A percentile compares a stretch with the other conserved stretches of the same genome.
phyloP scores from a whole-genome alignment of 306 rosid species.

The Corylus avellana region DNA sequence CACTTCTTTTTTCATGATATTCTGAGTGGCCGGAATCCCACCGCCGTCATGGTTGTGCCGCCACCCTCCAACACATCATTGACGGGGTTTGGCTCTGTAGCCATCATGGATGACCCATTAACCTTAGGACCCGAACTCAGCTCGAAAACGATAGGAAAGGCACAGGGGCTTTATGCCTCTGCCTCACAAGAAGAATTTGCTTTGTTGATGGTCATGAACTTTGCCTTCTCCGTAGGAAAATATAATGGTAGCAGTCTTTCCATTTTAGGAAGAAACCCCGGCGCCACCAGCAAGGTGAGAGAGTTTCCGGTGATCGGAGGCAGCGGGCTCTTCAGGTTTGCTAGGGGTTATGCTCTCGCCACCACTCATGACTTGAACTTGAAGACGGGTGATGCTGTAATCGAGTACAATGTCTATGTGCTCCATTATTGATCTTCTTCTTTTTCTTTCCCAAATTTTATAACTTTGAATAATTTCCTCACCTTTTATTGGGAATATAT shows the following conservation, averaged over 20 bases:
- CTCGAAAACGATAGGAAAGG: constrained; percentile 45
- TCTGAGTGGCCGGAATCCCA: constrained; percentile 39
- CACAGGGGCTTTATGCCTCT: constrained; percentile 26
- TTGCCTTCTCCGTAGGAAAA: constrained; percentile 13
- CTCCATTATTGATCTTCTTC: not conserved
- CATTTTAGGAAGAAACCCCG: constrained; percentile 20
- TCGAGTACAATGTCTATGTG: constrained; percentile 29
- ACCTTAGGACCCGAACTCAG: constrained; percentile 38
- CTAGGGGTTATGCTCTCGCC: constrained; percentile 25
- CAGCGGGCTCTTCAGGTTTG: constrained; percentile 33
- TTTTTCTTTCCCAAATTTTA: too few relatives aligned
- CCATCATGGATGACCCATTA: constrained; percentile 43
- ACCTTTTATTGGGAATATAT: too few relatives aligned
- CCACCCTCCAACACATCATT: constrained; percentile 23
- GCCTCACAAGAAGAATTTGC: constrained; percentile 5
- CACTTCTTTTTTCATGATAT: constrained; percentile 73
- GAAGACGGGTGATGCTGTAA: constrained; percentile 2
- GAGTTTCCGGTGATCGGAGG: constrained; percentile 37
- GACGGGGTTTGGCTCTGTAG: constrained; percentile 33
- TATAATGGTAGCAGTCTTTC: constrained; percentile 25
- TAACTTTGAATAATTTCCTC: too few relatives aligned
- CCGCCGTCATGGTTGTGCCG: constrained; percentile 25
- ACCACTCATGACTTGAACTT: not conserved
- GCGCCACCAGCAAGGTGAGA: constrained; percentile 1
- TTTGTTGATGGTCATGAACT: constrained; percentile 20